These are phyloP conservation scores for Lotmaria passim DNA, from an alignment of 208 protist genomes.

Conservation along the genomic window DNA sequence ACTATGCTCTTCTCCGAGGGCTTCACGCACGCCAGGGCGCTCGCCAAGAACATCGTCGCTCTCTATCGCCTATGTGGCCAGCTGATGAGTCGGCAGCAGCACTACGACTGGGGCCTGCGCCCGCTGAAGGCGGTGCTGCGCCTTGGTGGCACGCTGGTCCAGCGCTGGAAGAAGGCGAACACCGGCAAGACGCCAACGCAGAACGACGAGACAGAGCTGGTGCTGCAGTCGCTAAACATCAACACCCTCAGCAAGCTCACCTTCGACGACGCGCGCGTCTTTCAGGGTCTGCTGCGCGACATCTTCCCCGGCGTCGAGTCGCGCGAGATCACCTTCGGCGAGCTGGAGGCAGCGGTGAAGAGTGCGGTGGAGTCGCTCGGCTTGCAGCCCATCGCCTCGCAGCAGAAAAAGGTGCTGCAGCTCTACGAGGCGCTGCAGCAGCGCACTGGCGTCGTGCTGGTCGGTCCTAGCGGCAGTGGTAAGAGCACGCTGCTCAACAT, in stretches of 20 bases:
- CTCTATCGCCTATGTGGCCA: constrained; percentile 95
- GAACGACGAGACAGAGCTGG: constrained; percentile 87
- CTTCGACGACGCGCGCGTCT: constrained; percentile 96
- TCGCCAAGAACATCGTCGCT: constrained; percentile 91
- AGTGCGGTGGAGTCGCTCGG: constrained; percentile 62
- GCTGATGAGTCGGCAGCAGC: constrained; percentile 96
- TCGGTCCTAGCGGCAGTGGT: constrained; percentile 92
- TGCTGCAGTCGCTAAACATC: constrained; percentile 96
- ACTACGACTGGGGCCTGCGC: constrained; percentile 98
- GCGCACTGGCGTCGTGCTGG: constrained; percentile 94
- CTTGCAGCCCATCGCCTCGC: constrained; percentile 70
- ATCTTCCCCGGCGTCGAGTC: constrained; percentile 83
- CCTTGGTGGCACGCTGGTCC: constrained; percentile 88
- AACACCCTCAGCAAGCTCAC: constrained; percentile 98
- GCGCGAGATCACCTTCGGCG: constrained; percentile 74
- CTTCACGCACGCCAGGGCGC: constrained; percentile 82
- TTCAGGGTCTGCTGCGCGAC: constrained; percentile 92
- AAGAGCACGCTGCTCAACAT: constrained; percentile 92
- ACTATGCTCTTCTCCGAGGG: constrained; percentile 93
- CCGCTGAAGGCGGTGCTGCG: constrained; percentile 97
- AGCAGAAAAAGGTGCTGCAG: constrained; percentile 93
- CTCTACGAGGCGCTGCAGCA: constrained; percentile 94
- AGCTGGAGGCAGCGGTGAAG: constrained; percentile 86
- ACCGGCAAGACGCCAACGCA: constrained; percentile 73
- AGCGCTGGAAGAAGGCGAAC: constrained; percentile 75